These are phyloP conservation scores for Psilocybe cubensis DNA, from an alignment of 768 basidiomycete genomes.

Conservation along the genomic window DNA sequence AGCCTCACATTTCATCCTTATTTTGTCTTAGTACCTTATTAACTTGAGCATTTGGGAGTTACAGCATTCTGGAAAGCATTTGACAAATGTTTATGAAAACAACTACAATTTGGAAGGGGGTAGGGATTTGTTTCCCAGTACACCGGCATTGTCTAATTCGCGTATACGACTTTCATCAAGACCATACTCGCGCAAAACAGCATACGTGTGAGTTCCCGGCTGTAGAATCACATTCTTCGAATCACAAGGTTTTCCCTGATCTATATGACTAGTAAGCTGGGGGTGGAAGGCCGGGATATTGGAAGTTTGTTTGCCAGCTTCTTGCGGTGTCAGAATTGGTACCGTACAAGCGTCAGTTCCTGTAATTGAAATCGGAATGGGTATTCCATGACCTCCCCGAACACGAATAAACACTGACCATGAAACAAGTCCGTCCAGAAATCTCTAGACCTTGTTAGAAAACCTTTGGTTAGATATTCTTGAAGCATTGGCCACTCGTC, in stretches of 20 bases:
- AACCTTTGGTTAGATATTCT: conserved; percentile 66
- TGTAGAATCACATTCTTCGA: conserved; percentile 27
- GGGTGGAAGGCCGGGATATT: conserved; percentile 60
- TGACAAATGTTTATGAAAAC: no score
- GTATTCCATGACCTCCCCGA: background rate
- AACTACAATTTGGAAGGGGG: conserved; percentile 20
- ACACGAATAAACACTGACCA: conserved; percentile 41
- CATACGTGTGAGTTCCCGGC: conserved; percentile 58
- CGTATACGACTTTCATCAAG: conserved; percentile 42
- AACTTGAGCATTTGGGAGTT: no score
- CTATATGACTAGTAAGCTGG: conserved; percentile 27
- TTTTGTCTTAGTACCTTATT: no score
- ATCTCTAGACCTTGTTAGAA: conserved; percentile 60
- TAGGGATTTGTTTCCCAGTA: conserved; percentile 39
- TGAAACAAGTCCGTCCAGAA: conserved; percentile 74
- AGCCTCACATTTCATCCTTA: no score
- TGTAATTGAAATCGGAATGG: conserved; percentile 27
- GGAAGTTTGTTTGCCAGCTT: conserved; percentile 53
- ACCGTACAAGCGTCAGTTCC: conserved; percentile 74
- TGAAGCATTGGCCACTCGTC: conserved; percentile 61
- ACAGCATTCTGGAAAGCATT: no score
- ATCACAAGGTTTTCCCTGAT: background rate
- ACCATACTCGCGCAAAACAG: conserved; percentile 57
- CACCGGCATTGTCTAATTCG: conserved; percentile 48
- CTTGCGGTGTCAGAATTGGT: conserved; percentile 66